Evolutionary conservation across 2,329 filamentous ascomycete species (phyloP), one percentile per base, ranked within the genome.

Genomic region (Canariomyces notabilis): DNA sequence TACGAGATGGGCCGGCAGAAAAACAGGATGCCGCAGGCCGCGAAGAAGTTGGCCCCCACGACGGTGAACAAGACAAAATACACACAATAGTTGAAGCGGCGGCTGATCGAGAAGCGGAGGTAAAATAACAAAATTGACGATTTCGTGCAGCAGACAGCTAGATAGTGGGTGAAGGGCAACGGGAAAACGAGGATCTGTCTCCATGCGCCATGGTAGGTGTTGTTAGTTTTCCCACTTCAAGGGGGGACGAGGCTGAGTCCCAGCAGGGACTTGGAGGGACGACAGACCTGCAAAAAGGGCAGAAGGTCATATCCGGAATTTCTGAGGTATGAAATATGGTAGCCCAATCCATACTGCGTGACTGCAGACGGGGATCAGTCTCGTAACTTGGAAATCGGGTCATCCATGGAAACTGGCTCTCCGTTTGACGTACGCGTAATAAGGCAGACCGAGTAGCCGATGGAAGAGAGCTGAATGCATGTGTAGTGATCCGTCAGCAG

Each of bases 101-200:
- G 46, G 16, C 34, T 50, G 6, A 41, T 50, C n/a, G 54, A 45
- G 37, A 56, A 56, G 21, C 52, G 52, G 9, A 54, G 41, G 23
- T 56, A 53, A 35, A 56, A 56, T 6, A 34, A 32, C 5, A 56
- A 40, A 12, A 56, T 54, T 1, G 54, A 53, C 6, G 36, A 12
- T 18, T 53, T 53, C 42, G 42, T 49, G 42, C 54, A 56, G 15
- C 53, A 39, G 7, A 31, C 48, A 6, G 50, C 34, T 2, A 51
- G n/a, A 42, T 51, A 46, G 21, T 35, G 36, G 14, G 46, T 49
- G 14, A 51, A 44, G 16, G 22, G 19, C 37, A 37, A 20, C 11
- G 47, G 42, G 21, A 56, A 44, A 9, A 35, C 44, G 22, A 19
- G 36, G 14, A 54, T 23, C 51, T 53, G 16, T 29, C 14, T 11